These are phyloP conservation scores for Nannochloropsis gaditana DNA, from an alignment of 108 stramenopile genomes.

Conservation along the genomic window DNA sequence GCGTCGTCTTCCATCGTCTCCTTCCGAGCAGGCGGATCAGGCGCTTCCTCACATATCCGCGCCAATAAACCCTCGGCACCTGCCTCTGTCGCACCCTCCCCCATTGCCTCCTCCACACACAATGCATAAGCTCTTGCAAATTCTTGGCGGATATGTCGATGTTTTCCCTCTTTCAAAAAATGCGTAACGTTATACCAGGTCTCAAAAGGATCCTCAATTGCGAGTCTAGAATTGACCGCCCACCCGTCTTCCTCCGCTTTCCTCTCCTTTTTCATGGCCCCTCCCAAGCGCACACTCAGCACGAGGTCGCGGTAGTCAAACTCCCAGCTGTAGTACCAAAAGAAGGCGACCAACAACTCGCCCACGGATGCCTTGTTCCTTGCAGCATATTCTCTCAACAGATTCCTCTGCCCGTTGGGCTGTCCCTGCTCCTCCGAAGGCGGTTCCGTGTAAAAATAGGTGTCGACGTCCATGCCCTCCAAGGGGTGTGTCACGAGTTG, in stretches of 20 bases:
- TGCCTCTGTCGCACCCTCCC: neutral
- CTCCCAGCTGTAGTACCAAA: constrained; percentile 76
- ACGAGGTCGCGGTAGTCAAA: constrained; percentile 81
- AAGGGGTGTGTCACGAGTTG: constrained; percentile 63
- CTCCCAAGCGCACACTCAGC: constrained; percentile 63
- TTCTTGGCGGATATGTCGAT: constrained; percentile 41
- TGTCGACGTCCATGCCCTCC: constrained; percentile 63
- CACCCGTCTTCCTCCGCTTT: constrained; percentile 92
- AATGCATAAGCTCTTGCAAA: constrained; percentile 45
- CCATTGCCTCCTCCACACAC: neutral
- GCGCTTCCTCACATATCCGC: neutral
- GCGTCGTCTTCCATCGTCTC: neutral
- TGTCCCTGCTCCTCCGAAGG: neutral
- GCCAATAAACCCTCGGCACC: neutral
- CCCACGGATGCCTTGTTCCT: constrained; percentile 50
- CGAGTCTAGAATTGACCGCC: constrained; percentile 73
- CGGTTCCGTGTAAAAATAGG: constrained; percentile 63
- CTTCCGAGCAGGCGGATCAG: neutral
- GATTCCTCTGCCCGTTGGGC: constrained; percentile 21
- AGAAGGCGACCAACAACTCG: constrained; percentile 80
- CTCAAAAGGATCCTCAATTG: constrained; percentile 99
- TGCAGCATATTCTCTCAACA: neutral
- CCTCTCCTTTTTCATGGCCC: constrained; percentile 66
- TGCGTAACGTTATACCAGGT: constrained; percentile 98
- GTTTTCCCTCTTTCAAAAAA: constrained; percentile 67